A percentile compares a stretch with the other conserved stretches of the same genome.
Conservation (phyloP, 768 basidiomycete species). For the Gautieria morchelliformis region DNA sequence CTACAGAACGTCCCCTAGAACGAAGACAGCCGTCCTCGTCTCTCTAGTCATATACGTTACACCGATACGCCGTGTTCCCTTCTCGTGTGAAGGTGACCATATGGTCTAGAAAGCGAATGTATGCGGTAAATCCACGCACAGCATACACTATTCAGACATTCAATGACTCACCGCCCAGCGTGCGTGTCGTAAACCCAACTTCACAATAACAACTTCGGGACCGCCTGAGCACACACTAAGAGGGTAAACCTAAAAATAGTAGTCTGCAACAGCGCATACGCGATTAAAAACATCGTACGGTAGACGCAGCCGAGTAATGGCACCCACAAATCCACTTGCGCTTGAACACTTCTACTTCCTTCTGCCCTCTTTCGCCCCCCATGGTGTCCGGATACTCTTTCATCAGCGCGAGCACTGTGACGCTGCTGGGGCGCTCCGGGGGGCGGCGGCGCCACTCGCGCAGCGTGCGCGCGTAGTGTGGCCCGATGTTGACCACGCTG, state of each 20-base stretch:
- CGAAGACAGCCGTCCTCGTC: not conserved
- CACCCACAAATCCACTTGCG: slow-evolving; percentile 63
- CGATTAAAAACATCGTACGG: not conserved
- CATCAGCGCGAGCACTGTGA: slow-evolving; percentile 49
- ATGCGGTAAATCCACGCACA: not conserved
- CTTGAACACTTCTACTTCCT: slow-evolving; percentile 65
- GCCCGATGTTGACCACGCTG: slow-evolving; percentile 74
- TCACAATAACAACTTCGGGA: slow-evolving; percentile 54
- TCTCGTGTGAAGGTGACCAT: slow-evolving; percentile 58
- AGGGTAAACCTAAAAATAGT: slow-evolving; percentile 20
- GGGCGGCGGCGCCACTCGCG: slow-evolving; percentile 68
- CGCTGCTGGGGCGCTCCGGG: slow-evolving; percentile 41
- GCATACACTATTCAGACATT: slow-evolving; percentile 9
- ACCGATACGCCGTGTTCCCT: slow-evolving; percentile 51
- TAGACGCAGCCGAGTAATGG: not conserved
- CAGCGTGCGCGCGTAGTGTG: slow-evolving; percentile 78
- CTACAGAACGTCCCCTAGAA: too few species aligned
- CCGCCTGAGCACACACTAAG: not conserved
- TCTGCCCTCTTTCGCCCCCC: slow-evolving; percentile 29
- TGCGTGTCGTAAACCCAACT: slow-evolving; percentile 60
- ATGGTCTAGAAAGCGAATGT: slow-evolving; percentile 35
- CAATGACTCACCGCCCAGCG: slow-evolving; percentile 44
- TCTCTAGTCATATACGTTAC: slow-evolving; percentile 25
- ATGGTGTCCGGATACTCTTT: slow-evolving; percentile 54
- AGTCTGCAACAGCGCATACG: slow-evolving; percentile 22